Evolutionary conservation across 2,329 filamentous ascomycete species (phyloP).

Genomic region (Pyrenochaeta sp.): DNA sequence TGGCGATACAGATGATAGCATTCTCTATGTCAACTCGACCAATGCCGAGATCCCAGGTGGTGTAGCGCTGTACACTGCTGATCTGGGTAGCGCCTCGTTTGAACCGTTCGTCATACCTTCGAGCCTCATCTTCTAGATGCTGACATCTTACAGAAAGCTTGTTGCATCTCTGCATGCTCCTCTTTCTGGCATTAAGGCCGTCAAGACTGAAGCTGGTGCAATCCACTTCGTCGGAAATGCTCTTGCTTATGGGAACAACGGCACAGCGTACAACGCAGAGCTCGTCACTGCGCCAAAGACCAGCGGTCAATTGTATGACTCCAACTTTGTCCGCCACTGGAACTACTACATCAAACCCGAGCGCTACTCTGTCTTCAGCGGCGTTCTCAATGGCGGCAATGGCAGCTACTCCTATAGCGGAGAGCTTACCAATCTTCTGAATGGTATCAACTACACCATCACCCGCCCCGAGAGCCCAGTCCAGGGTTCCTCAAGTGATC

Average conservation of each 20-base stretch:
- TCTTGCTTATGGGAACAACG: conserved; percentile 68
- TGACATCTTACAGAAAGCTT: conserved; percentile 26
- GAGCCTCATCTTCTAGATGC: too few relatives aligned
- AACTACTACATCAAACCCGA: conserved; percentile 74
- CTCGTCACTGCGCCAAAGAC: conserved; percentile 66
- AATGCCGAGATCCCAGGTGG: conserved; percentile 60
- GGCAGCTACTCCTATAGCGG: conserved; percentile 37
- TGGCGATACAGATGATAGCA: conserved; percentile 49
- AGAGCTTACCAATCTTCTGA: conserved; percentile 59
- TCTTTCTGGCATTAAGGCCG: conserved; percentile 59
- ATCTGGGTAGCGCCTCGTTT: conserved; percentile 34
- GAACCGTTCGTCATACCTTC: conserved; percentile 32
- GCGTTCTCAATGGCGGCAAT: conserved; percentile 58
- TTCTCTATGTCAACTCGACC: conserved; percentile 71
- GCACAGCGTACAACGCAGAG: conserved; percentile 72
- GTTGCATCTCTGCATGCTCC: conserved; percentile 54
- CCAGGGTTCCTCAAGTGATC: conserved; percentile 74
- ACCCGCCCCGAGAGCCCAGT: conserved; percentile 71
- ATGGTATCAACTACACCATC: conserved; percentile 63
- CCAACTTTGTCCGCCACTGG: conserved; percentile 83
- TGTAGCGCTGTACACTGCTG: conserved; percentile 44
- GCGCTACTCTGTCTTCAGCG: conserved; percentile 76
- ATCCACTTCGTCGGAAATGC: conserved; percentile 62
- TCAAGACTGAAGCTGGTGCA: conserved; percentile 45
- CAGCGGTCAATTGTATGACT: conserved; percentile 74